Conservation (phyloP, 2,329 filamentous ascomycete species). For the Pezicula neosporulosa region DNA sequence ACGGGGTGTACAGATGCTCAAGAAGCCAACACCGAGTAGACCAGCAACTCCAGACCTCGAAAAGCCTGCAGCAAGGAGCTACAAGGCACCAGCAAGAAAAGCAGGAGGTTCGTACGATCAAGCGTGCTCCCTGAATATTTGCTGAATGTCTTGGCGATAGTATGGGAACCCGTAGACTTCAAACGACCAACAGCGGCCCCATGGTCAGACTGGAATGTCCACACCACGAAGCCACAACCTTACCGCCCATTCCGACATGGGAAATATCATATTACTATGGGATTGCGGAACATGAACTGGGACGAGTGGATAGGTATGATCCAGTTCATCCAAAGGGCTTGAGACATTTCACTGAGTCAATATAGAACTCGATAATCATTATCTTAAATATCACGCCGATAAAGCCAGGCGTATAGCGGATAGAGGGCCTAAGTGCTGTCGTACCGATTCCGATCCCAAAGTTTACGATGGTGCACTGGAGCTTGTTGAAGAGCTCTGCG, state of each 20-base stretch:
- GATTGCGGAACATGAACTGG: slow-evolving; percentile 30
- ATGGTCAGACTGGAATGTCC: slow-evolving; percentile 24
- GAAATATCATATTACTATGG: slow-evolving; percentile 30
- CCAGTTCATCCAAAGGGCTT: not conserved
- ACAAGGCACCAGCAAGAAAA: slow-evolving; percentile 24
- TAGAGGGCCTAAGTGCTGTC: slow-evolving; percentile 62
- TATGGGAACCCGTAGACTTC: slow-evolving; percentile 28
- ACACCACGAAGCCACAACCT: slow-evolving; percentile 27
- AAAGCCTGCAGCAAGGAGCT: slow-evolving; percentile 19
- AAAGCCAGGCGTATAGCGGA: slow-evolving; percentile 67
- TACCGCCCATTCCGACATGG: slow-evolving; percentile 30
- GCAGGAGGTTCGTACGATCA: slow-evolving; percentile 22
- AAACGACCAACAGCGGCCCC: slow-evolving; percentile 25
- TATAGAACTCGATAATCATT: slow-evolving; percentile 75
- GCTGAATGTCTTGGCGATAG: slow-evolving; percentile 15
- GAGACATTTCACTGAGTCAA: slow-evolving; percentile 7
- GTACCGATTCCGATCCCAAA: slow-evolving; percentile 56
- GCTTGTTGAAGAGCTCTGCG: slow-evolving; percentile 67
- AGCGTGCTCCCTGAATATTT: not conserved
- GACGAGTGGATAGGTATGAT: slow-evolving; percentile 30
- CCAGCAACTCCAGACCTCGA: slow-evolving; percentile 26
- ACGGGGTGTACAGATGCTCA: slow-evolving; percentile 14
- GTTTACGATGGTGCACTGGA: slow-evolving; percentile 72
- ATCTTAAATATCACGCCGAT: slow-evolving; percentile 65
- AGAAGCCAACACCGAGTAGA: slow-evolving; percentile 13